Evolutionary conservation across 371 early-diverging fungal species (phyloP).

Genomic region (Mortierella sp.): DNA sequence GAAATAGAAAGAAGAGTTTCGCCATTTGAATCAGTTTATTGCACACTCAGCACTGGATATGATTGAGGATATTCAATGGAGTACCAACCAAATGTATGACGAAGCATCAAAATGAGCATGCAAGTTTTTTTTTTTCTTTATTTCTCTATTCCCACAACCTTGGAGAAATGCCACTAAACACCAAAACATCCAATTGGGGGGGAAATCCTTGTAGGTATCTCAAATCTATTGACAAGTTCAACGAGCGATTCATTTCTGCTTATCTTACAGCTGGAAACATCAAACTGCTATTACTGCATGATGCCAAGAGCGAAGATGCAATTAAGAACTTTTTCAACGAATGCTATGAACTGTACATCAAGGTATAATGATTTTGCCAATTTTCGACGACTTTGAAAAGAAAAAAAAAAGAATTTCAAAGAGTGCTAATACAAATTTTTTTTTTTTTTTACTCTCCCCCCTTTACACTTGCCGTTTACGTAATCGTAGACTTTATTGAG

Average conservation of each 20-base stretch:
- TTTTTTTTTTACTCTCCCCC: background rate
- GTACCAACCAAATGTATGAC: conserved; percentile 80
- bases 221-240: conserved; percentile 94
- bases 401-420: background rate
- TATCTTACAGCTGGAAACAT: conserved; percentile 93
- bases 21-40: conserved; percentile 95
- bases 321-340: conserved; percentile 93
- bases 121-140: background rate
- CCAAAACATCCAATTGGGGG: background rate
- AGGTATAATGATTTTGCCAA: conserved; percentile 62
- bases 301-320: conserved; percentile 87
- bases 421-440: background rate
- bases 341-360: conserved; percentile 91
- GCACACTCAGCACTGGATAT: conserved; percentile 96
- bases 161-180: background rate
- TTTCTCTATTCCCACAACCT: conserved; percentile 19
- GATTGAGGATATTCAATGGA: conserved; percentile 94
- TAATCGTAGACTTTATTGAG: conserved; percentile 79
- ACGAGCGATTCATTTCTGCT: conserved; percentile 92
- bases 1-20: conserved; percentile 81
- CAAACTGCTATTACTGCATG: conserved; percentile 93
- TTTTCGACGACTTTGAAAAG: background rate
- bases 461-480: background rate
- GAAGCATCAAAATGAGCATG: too few species aligned
- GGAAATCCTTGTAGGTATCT: conserved; percentile 80